Evolutionary conservation across 768 basidiomycete species (phyloP), one percentile per base, ranked within the genome.

Genomic region (Hysterangium stoloniferum): DNA sequence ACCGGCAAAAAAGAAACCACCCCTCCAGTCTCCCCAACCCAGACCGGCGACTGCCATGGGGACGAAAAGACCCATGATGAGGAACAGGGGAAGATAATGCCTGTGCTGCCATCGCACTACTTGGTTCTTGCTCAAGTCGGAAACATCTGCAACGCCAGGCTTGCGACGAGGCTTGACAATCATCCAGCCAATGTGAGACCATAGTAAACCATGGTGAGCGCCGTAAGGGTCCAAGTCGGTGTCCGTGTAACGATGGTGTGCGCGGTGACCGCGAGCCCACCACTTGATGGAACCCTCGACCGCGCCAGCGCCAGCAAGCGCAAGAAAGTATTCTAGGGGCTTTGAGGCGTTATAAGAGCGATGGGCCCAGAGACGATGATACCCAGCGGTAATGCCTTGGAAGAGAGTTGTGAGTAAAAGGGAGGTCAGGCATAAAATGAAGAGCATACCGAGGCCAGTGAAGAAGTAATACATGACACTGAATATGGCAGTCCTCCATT

Each of bases 251-350:
- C 93, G 80, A 63, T 96, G 94, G 66, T 96, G 94, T 3, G 95
- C 95, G 54, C 95, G 88, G 73, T 99, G 96, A 42, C 94, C 94
- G 46, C 96, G 80, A 19, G 85, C 85, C 96, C 96, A 98, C 96
- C 96, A 98, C 66, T 90, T 87, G 71, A 99, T 95, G 19, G 94
- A 96, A 7, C 95, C 95, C 63, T 99, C 80, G 41, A 95, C 86
- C 4, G 95, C 94, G 42, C 96, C 95, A 1, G 91, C 84, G 44
- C 95, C 96, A 8, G 82, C 76, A 17, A 86, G 60, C 22, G 93
- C 89, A 42, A 97, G 79, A 56, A 78, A 69, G 62, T 91, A 96
- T 64, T 97, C 84, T 11, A 98, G 70, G 13, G 87, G 84, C 53
- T 75, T 75, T 3, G 86, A 82, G 32, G 95, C 96, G 62, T 96